Conservation (phyloP, 2,329 filamentous ascomycete species). For the Fusarium floridanum region DNA sequence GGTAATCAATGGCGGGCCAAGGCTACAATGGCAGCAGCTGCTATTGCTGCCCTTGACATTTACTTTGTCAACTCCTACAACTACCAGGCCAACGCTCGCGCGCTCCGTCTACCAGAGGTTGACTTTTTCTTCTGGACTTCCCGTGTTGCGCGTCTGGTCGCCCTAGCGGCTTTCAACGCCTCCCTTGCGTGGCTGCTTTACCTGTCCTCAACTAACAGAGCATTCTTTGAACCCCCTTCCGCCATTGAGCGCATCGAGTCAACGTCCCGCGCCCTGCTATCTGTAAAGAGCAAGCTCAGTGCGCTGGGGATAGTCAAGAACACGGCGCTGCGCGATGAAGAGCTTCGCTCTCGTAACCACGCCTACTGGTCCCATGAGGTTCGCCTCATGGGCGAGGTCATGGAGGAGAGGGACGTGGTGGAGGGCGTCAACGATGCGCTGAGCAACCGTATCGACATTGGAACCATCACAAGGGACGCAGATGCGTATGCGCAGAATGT, state of each 20-base stretch:
- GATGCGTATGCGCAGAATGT: slow-evolving; percentile 68
- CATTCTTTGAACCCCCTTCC: slow-evolving; percentile 73
- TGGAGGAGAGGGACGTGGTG: slow-evolving; percentile 83
- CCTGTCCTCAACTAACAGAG: slow-evolving; percentile 82
- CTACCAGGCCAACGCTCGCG: slow-evolving; percentile 72
- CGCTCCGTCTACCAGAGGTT: slow-evolving; percentile 72
- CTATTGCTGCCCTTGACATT: slow-evolving; percentile 73
- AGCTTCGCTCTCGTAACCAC: slow-evolving; percentile 73
- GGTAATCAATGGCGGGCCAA: slow-evolving; percentile 77
- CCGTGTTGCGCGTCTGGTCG: slow-evolving; percentile 71
- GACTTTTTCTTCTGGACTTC: slow-evolving; percentile 80
- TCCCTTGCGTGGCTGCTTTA: slow-evolving; percentile 76
- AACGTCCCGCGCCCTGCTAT: slow-evolving; percentile 68
- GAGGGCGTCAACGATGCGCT: slow-evolving; percentile 78
- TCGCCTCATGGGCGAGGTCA: slow-evolving; percentile 76
- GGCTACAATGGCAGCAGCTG: slow-evolving; percentile 73
- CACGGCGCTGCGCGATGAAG: slow-evolving; percentile 79
- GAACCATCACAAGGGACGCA: slow-evolving; percentile 71
- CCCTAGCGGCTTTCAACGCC: slow-evolving; percentile 74
- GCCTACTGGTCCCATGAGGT: slow-evolving; percentile 88
- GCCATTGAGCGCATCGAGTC: slow-evolving; percentile 76
- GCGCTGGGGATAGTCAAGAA: slow-evolving; percentile 84
- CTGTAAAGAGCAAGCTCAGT: slow-evolving; percentile 74
- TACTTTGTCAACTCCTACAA: slow-evolving; percentile 76
- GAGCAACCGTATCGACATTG: slow-evolving; percentile 72